A percentile compares a stretch with the other conserved stretches of the same genome.
Evolutionary conservation across 306 rosid species (phyloP).

Genomic region (Cucurbita maxima): DNA sequence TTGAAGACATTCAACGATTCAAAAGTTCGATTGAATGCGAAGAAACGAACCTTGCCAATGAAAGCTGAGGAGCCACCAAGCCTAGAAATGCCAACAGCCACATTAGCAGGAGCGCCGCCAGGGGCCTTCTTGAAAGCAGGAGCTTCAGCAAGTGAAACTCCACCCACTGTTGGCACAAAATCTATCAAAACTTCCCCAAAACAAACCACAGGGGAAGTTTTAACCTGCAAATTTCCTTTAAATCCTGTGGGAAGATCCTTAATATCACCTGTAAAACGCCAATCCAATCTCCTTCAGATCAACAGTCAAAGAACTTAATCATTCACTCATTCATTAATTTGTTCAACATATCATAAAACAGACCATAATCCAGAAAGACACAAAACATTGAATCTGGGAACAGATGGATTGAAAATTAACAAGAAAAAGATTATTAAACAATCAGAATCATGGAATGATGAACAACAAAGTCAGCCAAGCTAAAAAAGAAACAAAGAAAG

Average conservation of each 20-base stretch:
- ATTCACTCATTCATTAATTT: neutral
- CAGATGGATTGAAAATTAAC: neutral
- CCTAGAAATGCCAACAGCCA: slow-evolving; percentile 72
- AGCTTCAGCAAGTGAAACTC: slow-evolving; percentile 87
- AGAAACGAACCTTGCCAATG: slow-evolving; percentile 59
- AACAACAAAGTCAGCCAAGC: neutral
- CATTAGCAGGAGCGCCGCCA: slow-evolving; percentile 98
- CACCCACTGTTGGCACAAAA: slow-evolving; percentile 70
- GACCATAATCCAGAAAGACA: neutral
- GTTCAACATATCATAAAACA: neutral
- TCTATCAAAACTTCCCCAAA: slow-evolving; percentile 57
- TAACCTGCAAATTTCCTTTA: slow-evolving; percentile 10
- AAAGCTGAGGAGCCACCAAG: slow-evolving; percentile 76
- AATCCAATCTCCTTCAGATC: slow-evolving; percentile 12
- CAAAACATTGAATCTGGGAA: neutral
- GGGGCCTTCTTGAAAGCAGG: slow-evolving; percentile 86
- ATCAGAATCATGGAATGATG: neutral
- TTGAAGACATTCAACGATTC: neutral
- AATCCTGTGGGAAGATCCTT: slow-evolving; percentile 8
- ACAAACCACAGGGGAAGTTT: slow-evolving; percentile 34
- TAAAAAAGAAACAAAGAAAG: neutral
- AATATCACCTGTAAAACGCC: slow-evolving; percentile 23
- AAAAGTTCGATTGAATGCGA: neutral
- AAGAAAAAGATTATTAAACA: neutral
- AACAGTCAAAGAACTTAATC: neutral